Percentiles rank a stretch among this genome's conserved stretches.
Evolutionary conservation across 805 yeast genomes (phyloP).

Genomic region (Starmerella stigmatis): DNA sequence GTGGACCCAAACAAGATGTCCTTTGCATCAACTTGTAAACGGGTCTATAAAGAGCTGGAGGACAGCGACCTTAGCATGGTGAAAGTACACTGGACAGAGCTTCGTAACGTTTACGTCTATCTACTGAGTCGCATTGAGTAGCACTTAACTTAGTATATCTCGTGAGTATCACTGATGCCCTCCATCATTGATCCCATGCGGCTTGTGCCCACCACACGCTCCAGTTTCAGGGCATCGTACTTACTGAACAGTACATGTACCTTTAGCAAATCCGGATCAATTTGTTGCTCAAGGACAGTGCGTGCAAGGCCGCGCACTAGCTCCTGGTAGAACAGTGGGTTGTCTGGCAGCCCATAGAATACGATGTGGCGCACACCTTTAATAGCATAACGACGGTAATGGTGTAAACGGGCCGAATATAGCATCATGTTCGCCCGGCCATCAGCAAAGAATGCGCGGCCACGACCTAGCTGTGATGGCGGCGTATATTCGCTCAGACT

Average conservation of each 20-base stretch:
- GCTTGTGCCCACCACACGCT: slow-evolving; percentile 70
- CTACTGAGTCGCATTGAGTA: neutral
- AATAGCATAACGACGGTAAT: slow-evolving; percentile 74
- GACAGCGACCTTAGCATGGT: neutral
- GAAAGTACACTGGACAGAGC: neutral
- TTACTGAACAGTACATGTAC: slow-evolving; percentile 59
- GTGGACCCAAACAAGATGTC: neutral
- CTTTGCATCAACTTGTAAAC: neutral
- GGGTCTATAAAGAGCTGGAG: neutral
- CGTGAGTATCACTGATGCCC: slow-evolving; percentile 64
- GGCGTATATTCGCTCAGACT: slow-evolving; percentile 75
- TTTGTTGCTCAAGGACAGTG: slow-evolving; percentile 40
- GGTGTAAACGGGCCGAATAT: slow-evolving; percentile 92
- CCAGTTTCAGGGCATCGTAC: slow-evolving; percentile 70
- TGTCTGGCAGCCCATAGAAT: slow-evolving; percentile 74
- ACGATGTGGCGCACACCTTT: slow-evolving; percentile 74
- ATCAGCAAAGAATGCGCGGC: slow-evolving; percentile 57
- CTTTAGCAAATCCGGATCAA: slow-evolving; percentile 44
- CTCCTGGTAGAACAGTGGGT: slow-evolving; percentile 76
- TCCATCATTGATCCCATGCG: slow-evolving; percentile 59
- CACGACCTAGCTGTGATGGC: slow-evolving; percentile 58
- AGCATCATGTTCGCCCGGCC: slow-evolving; percentile 57
- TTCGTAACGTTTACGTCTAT: slow-evolving; percentile 4
- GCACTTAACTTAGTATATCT: slow-evolving; percentile 38
- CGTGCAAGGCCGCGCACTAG: slow-evolving; percentile 52